phyloP scores from a whole-genome alignment of 768 basidiomycete genomes.

The Pisolithus sp. region DNA sequence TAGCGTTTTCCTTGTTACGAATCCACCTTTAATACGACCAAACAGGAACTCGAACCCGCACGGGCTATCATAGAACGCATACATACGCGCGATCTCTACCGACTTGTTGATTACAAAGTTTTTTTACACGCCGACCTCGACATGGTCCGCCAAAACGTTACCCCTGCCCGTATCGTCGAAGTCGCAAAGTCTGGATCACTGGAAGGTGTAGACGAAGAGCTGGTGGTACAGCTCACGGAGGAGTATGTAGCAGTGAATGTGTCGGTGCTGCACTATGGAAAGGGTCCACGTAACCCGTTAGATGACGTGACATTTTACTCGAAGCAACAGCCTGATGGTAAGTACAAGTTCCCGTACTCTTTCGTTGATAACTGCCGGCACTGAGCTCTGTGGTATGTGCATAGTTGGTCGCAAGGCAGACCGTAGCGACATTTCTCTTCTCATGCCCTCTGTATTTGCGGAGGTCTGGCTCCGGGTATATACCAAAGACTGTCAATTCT shows the following conservation, averaged over 20 bases:
- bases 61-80: conserved; percentile 60
- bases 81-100: conserved; percentile 59
- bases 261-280: conserved; percentile 69
- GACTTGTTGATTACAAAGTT: conserved; percentile 58
- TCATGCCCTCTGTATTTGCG: conserved; percentile 60
- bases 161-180: conserved; percentile 37
- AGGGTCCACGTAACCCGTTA: conserved; percentile 63
- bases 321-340: conserved; percentile 57
- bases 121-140: conserved; percentile 29
- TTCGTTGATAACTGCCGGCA: neutral
- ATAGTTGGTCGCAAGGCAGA: conserved; percentile 41
- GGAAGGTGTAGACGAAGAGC: conserved; percentile 19
- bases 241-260: conserved; percentile 61
- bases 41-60: conserved; percentile 57
- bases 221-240: conserved; percentile 31
- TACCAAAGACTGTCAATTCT: conserved; percentile 53
- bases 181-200: conserved; percentile 29
- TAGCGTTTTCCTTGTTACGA: neutral
- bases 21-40: conserved; percentile 14
- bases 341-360: conserved; percentile 10
- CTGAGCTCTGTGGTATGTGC: neutral
- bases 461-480: conserved; percentile 68
- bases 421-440: conserved; percentile 53
- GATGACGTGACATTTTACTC: conserved; percentile 68
- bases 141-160: conserved; percentile 26